Percentiles rank a stretch among this genome's conserved stretches.
These are phyloP conservation scores for Polychaeton citri DNA, from an alignment of 2,329 filamentous ascomycete genomes.

Conservation along the genomic window DNA sequence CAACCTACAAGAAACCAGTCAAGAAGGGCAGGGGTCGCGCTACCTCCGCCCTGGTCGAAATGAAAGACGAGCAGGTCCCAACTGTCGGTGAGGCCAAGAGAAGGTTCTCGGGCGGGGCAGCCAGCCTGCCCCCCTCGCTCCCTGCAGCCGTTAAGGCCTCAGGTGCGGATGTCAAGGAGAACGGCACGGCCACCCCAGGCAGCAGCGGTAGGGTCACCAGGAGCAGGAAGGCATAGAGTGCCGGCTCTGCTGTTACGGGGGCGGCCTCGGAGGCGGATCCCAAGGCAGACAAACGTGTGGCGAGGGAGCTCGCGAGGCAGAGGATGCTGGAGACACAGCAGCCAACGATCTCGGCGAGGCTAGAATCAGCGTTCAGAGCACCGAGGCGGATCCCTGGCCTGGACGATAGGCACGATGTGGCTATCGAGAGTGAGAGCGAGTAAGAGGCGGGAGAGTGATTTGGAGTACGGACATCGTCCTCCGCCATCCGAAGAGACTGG, in stretches of 20 bases:
- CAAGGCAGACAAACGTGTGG: too few species aligned
- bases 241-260: neutral
- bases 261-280: neutral
- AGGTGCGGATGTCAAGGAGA: slow-evolving; percentile 25
- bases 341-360: too few species aligned
- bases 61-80: slow-evolving; percentile 57
- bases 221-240: slow-evolving; percentile 55
- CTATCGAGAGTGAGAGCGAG: neutral
- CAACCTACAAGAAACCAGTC: slow-evolving; percentile 81
- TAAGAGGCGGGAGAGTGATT: too few species aligned
- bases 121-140: slow-evolving; percentile 11
- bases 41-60: slow-evolving; percentile 75
- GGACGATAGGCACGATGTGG: neutral
- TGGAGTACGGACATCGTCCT: too few species aligned
- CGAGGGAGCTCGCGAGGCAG: too few species aligned
- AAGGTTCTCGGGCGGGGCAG: slow-evolving; percentile 32
- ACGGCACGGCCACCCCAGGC: slow-evolving; percentile 29
- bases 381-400: neutral
- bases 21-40: slow-evolving; percentile 61
- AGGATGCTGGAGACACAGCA: too few species aligned
- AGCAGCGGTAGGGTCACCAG: slow-evolving; percentile 51
- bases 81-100: slow-evolving; percentile 39
- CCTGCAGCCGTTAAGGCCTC: slow-evolving; percentile 3
- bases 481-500: too few species aligned
- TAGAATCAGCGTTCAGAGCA: neutral